Percentiles rank a stretch among this genome's conserved stretches.
Evolutionary conservation across 768 basidiomycete genomes (phyloP).

Genomic region (Auricularia sp.): DNA sequence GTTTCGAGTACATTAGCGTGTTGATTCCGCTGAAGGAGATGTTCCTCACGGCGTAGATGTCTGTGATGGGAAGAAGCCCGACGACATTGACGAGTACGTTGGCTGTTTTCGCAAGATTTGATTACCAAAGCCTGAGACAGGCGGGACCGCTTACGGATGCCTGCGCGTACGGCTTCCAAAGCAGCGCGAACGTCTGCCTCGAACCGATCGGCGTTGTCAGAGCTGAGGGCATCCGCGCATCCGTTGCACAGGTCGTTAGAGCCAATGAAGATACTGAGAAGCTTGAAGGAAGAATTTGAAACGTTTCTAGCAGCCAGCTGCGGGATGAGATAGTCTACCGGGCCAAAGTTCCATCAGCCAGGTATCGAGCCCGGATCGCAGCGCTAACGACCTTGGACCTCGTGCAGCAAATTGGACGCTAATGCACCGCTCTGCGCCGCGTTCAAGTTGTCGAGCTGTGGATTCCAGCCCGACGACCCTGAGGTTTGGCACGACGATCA

Average conservation of each 20-base stretch:
- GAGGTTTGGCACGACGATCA: too few relatives aligned
- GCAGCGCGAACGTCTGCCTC: not conserved
- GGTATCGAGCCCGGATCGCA: not conserved
- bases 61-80: not conserved
- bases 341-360: not conserved
- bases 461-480: conserved; percentile 4
- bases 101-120: not conserved
- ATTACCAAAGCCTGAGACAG: too few relatives aligned
- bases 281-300: not conserved
- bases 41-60: conserved; percentile 1
- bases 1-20: not conserved
- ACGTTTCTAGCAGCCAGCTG: too few relatives aligned
- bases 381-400: not conserved
- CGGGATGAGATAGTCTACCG: too few relatives aligned
- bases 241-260: not conserved
- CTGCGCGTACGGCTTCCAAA: not conserved
- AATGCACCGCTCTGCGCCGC: conserved; percentile 6
- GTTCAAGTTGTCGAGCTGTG: conserved; percentile 3
- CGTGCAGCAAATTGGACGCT: conserved; percentile 5
- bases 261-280: not conserved
- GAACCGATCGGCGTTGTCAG: not conserved
- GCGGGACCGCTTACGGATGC: not conserved
- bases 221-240: not conserved
- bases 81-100: conserved; percentile 5
- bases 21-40: not conserved